Evolutionary conservation across 108 stramenopile species (phyloP).

Genomic region (Cyclotella kingstonii): DNA sequence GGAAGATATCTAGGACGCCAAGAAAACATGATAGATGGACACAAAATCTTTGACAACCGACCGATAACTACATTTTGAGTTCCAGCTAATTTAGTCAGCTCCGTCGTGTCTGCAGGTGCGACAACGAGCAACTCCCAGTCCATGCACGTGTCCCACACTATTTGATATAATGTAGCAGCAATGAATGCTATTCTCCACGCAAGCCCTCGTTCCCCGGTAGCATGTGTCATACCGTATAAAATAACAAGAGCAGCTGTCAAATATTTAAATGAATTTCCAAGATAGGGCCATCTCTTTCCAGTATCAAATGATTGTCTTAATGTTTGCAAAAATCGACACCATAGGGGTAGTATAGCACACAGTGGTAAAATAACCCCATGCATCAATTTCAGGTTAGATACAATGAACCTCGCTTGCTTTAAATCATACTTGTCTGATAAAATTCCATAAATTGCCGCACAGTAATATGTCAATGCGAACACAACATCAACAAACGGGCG

Average conservation of each 20-base stretch:
- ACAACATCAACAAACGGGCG: conserved; percentile 77
- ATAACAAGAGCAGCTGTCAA: conserved; percentile 71
- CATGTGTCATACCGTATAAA: conserved; percentile 85
- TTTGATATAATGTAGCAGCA: conserved; percentile 70
- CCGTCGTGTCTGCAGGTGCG: conserved; percentile 35
- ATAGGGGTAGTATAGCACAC: conserved; percentile 71
- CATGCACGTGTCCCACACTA: conserved; percentile 81
- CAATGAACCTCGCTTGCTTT: conserved; percentile 48
- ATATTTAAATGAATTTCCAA: conserved; percentile 86
- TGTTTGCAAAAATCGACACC: conserved; percentile 80
- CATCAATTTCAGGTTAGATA: conserved; percentile 68
- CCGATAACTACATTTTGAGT: not conserved
- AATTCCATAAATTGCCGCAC: conserved; percentile 65
- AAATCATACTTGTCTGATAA: conserved; percentile 56
- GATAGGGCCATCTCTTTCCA: conserved; percentile 77
- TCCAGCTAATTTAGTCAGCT: conserved; percentile 21
- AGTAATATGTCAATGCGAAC: conserved; percentile 75
- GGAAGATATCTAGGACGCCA: conserved; percentile 50
- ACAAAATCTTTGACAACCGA: conserved; percentile 4
- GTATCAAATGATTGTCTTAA: conserved; percentile 77
- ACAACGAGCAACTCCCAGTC: conserved; percentile 87
- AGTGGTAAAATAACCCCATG: conserved; percentile 78
- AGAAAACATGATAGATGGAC: conserved; percentile 40
- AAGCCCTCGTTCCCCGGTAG: conserved; percentile 57
- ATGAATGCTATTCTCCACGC: conserved; percentile 64